Conservation (phyloP, 768 basidiomycete species). For the Sarcodon aspratus region DNA sequence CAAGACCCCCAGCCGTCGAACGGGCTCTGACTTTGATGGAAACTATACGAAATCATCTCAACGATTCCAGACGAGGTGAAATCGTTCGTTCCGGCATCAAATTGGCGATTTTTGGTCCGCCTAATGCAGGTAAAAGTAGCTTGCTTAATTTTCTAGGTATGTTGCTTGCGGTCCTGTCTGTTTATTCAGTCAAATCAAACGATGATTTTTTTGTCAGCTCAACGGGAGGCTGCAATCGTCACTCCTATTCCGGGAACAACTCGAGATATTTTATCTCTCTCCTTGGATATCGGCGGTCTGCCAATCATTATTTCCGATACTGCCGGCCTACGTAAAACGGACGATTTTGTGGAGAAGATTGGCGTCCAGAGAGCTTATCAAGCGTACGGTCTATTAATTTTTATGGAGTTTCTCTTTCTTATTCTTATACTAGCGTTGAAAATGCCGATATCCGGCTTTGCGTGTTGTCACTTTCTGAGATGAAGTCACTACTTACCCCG, state of each 20-base stretch:
- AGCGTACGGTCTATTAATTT: slow-evolving; percentile 34
- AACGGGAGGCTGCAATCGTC: slow-evolving; percentile 83
- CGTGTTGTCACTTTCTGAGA: slow-evolving; percentile 59
- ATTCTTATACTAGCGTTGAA: slow-evolving; percentile 35
- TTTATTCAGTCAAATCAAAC: not conserved
- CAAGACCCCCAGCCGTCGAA: slow-evolving; percentile 34
- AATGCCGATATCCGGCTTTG: slow-evolving; percentile 68
- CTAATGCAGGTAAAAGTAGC: slow-evolving; percentile 92
- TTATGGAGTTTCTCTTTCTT: not conserved
- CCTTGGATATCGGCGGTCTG: slow-evolving; percentile 80
- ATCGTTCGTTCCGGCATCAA: slow-evolving; percentile 74
- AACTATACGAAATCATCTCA: slow-evolving; percentile 43
- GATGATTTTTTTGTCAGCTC: slow-evolving; percentile 34
- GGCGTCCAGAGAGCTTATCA: slow-evolving; percentile 66
- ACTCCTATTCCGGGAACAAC: slow-evolving; percentile 85
- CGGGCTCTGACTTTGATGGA: slow-evolving; percentile 37
- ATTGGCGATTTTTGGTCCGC: slow-evolving; percentile 84
- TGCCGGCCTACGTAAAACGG: slow-evolving; percentile 65
- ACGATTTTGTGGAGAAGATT: slow-evolving; percentile 67
- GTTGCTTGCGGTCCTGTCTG: slow-evolving; percentile 2
- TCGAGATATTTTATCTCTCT: slow-evolving; percentile 74
- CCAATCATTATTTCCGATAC: slow-evolving; percentile 80
- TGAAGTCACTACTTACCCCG: slow-evolving; percentile 7
- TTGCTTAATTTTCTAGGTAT: slow-evolving; percentile 75
- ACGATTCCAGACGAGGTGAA: slow-evolving; percentile 71